Base-by-base conservation (phyloP, 805 yeast species). In the Komagataella kurtzmanii region DNA sequence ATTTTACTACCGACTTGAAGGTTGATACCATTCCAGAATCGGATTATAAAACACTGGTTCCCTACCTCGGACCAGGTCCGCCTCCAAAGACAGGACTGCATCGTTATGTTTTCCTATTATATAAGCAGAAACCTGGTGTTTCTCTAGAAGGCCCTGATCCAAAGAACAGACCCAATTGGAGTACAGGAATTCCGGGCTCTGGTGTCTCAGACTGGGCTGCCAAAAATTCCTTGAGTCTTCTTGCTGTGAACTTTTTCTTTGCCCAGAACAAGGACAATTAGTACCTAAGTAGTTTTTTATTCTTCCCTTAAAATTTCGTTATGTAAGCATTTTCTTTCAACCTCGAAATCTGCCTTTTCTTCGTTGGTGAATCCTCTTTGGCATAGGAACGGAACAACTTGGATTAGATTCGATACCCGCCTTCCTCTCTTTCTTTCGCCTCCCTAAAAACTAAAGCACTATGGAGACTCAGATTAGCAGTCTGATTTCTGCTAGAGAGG, bases 1-100 rank as follows among this genome's bases (percentile, higher is more conserved):
- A 55, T 24, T 56, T 67, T 45, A 66, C 73, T 14, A 64, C 73
- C 1, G 67, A 67, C n/a, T 54, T 66, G 30, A 63, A 67, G 14
- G 61, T 55, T 18, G 72, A 72, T 46, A 44, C 10, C 19, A 30
- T 30, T 10, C 40, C 40, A 5, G 40, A 30, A 30, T 30, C 40
- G 10, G 46, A 44, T 19, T 7, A 14, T 10, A 44, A 14, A 19
- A 19, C 19, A n/a, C 56, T 85, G 30, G 61, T 80, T 47, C 70
- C 80, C 5, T 88, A 89, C 65, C 61, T 69, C 58, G 95, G 95
- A 0, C 96, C 97, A 3, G 96, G 79, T 4, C 97, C 97, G n/a
- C 97, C 97, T 45, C 76, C 77, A 49, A 81, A 80, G 52, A 85
- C 96, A 0, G 91, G 95, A 12, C 77, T 82, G 61, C 97, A 90